Evolutionary conservation across 345 rosid species (phyloP).

Genomic region (Rubroshorea leprosula): DNA sequence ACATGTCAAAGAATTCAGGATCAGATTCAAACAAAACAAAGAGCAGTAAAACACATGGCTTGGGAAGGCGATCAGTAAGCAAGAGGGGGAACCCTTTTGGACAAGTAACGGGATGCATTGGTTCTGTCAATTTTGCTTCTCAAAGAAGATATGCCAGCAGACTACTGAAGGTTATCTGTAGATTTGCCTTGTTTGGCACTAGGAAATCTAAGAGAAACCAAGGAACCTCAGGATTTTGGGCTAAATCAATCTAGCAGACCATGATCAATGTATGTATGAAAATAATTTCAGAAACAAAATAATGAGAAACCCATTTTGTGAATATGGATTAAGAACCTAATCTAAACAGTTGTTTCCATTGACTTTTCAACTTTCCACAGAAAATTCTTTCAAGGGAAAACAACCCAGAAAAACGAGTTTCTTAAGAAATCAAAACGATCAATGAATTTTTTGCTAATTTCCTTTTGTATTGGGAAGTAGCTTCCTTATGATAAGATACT

Average conservation of each 20-base stretch:
- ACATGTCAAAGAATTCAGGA: conserved; percentile 26
- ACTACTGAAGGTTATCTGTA: conserved; percentile 32
- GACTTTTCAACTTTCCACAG: too few species aligned
- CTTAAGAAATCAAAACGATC: too few species aligned
- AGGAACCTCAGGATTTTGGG: conserved; percentile 9
- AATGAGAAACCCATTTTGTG: conserved; percentile 2
- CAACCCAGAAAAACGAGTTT: too few species aligned
- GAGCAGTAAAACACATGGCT: conserved; percentile 22
- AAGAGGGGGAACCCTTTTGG: conserved; percentile 47
- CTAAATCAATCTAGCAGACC: conserved; percentile 20
- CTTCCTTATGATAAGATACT: too few species aligned
- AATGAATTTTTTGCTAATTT: too few species aligned
- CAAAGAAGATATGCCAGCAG: conserved; percentile 48
- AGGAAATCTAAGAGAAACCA: conserved; percentile 43
- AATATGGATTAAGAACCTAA: not conserved
- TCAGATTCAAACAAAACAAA: conserved; percentile 23
- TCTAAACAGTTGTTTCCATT: too few species aligned
- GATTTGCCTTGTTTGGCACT: conserved; percentile 37
- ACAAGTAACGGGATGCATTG: conserved; percentile 47
- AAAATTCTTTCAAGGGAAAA: too few species aligned
- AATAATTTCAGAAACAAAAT: too few species aligned
- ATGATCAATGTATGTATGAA: conserved; percentile 5
- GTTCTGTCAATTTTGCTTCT: conserved; percentile 48
- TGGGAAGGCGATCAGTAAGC: conserved; percentile 40
- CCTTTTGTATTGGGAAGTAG: too few species aligned